Conservation (phyloP, 1,139 yeast species). For the Saccharomyces pastorianus region DNA sequence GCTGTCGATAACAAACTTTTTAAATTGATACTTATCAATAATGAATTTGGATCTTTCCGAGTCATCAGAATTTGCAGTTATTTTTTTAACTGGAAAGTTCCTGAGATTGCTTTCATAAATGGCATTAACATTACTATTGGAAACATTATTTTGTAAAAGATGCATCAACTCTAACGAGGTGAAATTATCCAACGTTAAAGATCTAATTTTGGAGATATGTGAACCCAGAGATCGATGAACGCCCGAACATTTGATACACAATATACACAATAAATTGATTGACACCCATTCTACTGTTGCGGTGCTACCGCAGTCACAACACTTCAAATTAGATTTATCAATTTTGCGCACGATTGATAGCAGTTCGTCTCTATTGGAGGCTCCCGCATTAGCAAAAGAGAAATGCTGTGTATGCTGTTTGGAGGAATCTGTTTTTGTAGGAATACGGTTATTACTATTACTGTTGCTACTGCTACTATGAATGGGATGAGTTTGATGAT, state of each 20-base stretch:
- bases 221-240: slow-evolving; percentile 70
- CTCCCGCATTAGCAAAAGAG: not conserved
- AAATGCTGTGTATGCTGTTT: not conserved
- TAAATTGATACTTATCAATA: slow-evolving; percentile 42
- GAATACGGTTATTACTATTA: not conserved
- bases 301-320: slow-evolving; percentile 72
- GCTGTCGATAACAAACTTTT: slow-evolving; percentile 32
- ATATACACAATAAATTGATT: slow-evolving; percentile 58
- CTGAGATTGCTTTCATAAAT: slow-evolving; percentile 42
- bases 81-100: slow-evolving; percentile 29
- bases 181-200: slow-evolving; percentile 69
- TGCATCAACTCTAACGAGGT: slow-evolving; percentile 43
- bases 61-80: slow-evolving; percentile 25
- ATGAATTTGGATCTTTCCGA: slow-evolving; percentile 40
- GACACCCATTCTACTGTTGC: slow-evolving; percentile 84
- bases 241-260: slow-evolving; percentile 78
- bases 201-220: slow-evolving; percentile 66
- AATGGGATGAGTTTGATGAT: not conserved
- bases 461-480: not conserved
- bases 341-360: slow-evolving; percentile 40
- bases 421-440: not conserved
- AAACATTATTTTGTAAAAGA: slow-evolving; percentile 40
- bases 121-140: slow-evolving; percentile 56
- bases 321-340: slow-evolving; percentile 51
- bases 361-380: not conserved